Base-by-base conservation (phyloP, 371 early-diverging fungal species). In the Mucor irregularis region DNA sequence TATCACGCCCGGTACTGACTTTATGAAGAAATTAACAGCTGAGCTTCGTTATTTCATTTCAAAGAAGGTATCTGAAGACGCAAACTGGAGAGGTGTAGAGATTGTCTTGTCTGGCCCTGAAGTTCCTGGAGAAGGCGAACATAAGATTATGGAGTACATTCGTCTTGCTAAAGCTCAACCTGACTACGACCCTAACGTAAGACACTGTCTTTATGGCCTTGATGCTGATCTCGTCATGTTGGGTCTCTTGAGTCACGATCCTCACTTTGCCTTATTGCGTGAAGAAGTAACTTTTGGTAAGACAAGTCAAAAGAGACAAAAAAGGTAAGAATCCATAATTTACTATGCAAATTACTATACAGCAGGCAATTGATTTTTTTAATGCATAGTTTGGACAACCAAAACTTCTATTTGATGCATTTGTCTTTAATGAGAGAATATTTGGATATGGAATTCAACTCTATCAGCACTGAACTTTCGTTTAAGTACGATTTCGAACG, bases 91-190 rank as follows among this genome's bases (percentile, higher is more conserved):
- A 62, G 73, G 87, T 48, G 78, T 93, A 19, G 84, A 93, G 69
- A 85, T 99, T 44, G 88, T 99, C 45, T 83, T 99, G 14, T 96
- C 96, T 21, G 97, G 96, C 25, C 95, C 93, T 49, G 93, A 92
- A 43, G 84, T 98, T 0, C 97, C 99, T n/a, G 99, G 99, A 47
- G 99, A 99, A 80, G 99, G 99, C 42, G 99, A 99, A 69, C 99
- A 99, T 76, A 99, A 99, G 74, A 98, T 99, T 58, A 96, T 98
- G 95, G 95, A 95, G 66, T 99, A 92, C 58, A 90, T 99, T 43
- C 90, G 99, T 51, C 73, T 84, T 24, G 75, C 90, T 14, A 92
- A 92, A 65, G 86, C 92, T 14, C 87, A 87, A 61, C 77, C 88
- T 9, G 84, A 84, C 37, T 91, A 94, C 68, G 67, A 88, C 55